Evolutionary conservation across 2,329 filamentous ascomycete genomes (phyloP).

Genomic region (Lojkania enalia): DNA sequence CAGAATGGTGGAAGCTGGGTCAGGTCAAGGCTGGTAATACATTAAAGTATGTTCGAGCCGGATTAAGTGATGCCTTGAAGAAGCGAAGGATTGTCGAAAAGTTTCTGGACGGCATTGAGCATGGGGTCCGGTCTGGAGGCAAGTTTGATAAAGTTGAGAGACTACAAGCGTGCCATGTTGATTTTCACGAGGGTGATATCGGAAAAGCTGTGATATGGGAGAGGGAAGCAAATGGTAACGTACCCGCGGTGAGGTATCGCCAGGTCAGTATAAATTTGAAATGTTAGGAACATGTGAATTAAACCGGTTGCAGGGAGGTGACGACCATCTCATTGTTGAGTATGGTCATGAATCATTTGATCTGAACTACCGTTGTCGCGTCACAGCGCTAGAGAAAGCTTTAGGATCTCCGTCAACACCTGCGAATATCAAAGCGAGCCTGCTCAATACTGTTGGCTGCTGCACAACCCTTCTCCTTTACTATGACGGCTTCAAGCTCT

Average conservation of each 20-base stretch:
- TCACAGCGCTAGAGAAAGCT: constrained; percentile 57
- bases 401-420: constrained; percentile 48
- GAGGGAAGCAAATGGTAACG: constrained; percentile 21
- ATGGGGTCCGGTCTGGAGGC: constrained; percentile 36
- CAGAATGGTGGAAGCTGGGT: constrained; percentile 64
- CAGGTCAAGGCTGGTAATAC: constrained; percentile 64
- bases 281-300: background rate
- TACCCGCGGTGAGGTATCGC: constrained; percentile 30
- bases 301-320: constrained; percentile 24
- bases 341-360: constrained; percentile 61
- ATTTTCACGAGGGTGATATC: constrained; percentile 29
- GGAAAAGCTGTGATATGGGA: constrained; percentile 37
- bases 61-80: constrained; percentile 56
- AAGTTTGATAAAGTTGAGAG: constrained; percentile 27
- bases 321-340: constrained; percentile 60
- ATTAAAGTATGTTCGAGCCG: constrained; percentile 55
- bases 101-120: constrained; percentile 51
- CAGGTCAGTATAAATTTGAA: constrained; percentile 8
- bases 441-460: constrained; percentile 58
- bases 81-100: constrained; percentile 48
- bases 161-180: constrained; percentile 30
- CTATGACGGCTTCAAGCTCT: constrained; percentile 46
- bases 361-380: constrained; percentile 60
- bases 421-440: constrained; percentile 41
- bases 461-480: constrained; percentile 49